Conservation (phyloP, 306 rosid genomes). For the Trichosanthes cucumerina region DNA sequence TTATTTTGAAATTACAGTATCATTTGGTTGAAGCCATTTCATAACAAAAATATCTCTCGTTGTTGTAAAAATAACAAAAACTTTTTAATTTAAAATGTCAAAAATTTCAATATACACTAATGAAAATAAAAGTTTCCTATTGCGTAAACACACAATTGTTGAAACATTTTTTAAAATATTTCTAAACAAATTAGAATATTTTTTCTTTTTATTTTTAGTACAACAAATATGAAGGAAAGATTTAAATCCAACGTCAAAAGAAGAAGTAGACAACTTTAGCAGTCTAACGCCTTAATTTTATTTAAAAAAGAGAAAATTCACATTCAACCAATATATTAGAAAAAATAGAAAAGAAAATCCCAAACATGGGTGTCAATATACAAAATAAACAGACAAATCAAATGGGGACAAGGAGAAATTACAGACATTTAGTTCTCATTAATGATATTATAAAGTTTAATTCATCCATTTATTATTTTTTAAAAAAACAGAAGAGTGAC, state of each 20-base stretch:
- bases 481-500: not conserved
- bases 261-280: not conserved
- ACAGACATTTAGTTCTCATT: not conserved
- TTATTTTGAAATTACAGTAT: too few relatives aligned
- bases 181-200: too few relatives aligned
- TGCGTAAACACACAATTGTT: too few relatives aligned
- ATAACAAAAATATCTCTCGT: too few relatives aligned
- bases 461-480: not conserved
- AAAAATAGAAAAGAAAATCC: not conserved
- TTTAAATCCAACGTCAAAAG: too few relatives aligned
- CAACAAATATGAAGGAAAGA: too few relatives aligned
- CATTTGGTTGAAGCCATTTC: not conserved
- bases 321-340: not conserved
- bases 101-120: too few relatives aligned
- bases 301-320: too few relatives aligned
- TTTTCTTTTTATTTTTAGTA: too few relatives aligned
- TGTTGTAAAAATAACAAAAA: too few relatives aligned
- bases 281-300: too few relatives aligned
- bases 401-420: not conserved
- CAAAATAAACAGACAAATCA: not conserved
- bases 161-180: too few relatives aligned
- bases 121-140: not conserved
- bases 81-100: not conserved
- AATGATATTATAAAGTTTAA: not conserved
- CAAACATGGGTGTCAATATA: not conserved